Conservation (phyloP, 2,329 filamentous ascomycete species). For the Arthrobotrys entomopaga region DNA sequence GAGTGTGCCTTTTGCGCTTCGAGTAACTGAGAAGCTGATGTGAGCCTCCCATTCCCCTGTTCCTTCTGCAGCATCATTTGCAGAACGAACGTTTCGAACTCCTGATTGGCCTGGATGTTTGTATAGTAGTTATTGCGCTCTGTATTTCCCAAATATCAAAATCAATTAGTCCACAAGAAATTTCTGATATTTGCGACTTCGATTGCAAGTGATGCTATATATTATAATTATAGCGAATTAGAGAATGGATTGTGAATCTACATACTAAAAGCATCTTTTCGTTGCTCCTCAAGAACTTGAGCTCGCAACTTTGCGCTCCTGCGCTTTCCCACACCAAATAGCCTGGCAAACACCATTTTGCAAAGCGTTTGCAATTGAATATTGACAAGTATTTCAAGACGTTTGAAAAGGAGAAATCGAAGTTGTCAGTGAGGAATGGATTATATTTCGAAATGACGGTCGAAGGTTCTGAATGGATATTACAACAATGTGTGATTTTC, state of each 20-base stretch:
- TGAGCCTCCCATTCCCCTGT: neutral
- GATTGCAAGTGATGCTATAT: neutral
- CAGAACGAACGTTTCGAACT: constrained; percentile 36
- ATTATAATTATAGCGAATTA: no score
- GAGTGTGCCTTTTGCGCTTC: neutral
- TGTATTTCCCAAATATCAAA: constrained; percentile 15
- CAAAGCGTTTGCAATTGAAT: no score
- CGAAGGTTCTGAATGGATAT: no score
- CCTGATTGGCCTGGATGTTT: constrained; percentile 32
- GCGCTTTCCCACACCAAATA: no score
- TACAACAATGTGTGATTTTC: no score
- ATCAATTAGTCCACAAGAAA: neutral
- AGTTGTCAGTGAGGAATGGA: no score
- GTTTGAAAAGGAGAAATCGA: no score
- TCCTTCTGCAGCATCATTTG: constrained; percentile 47
- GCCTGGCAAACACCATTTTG: no score
- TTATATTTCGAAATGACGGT: no score
- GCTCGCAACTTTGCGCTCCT: neutral
- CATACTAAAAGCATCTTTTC: neutral
- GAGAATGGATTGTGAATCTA: neutral
- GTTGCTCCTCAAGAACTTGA: neutral
- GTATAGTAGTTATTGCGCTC: constrained; percentile 8
- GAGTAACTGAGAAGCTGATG: neutral
- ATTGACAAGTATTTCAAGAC: no score
- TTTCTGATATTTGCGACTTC: neutral